Conservation (phyloP, 129 eudicot species). For the Flaveria ramosissima region DNA sequence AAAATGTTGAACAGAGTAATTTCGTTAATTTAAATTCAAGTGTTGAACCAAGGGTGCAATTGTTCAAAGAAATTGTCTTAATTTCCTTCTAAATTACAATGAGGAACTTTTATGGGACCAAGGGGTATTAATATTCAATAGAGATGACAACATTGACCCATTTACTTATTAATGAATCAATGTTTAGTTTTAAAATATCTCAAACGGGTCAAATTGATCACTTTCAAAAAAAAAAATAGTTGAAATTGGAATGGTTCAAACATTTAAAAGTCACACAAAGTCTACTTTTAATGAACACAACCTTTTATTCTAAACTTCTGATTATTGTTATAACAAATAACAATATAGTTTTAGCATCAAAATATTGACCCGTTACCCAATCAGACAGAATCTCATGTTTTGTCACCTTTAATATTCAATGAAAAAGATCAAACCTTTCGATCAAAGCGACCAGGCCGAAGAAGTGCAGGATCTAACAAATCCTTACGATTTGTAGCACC, state of each 20-base stretch:
- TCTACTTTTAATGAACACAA: background rate
- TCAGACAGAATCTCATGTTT: background rate
- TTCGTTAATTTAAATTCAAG: background rate
- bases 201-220: background rate
- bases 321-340: background rate
- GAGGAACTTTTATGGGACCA: slow-evolving; percentile 9
- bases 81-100: background rate
- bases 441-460: slow-evolving; percentile 98
- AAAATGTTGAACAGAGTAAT: background rate
- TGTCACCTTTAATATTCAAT: background rate
- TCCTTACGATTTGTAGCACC: slow-evolving; percentile 94
- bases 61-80: background rate
- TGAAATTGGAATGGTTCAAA: background rate
- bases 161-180: background rate
- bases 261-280: slow-evolving; percentile 1
- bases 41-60: background rate
- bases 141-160: background rate
- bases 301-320: background rate
- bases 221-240: background rate
- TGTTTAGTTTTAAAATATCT: background rate
- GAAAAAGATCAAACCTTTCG: slow-evolving; percentile 64
- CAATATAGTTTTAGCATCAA: background rate
- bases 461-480: slow-evolving; percentile 95
- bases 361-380: slow-evolving; percentile 1
- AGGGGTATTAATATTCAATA: background rate